Conservation (phyloP, 768 basidiomycete genomes). For the Polyporus arcularius region DNA sequence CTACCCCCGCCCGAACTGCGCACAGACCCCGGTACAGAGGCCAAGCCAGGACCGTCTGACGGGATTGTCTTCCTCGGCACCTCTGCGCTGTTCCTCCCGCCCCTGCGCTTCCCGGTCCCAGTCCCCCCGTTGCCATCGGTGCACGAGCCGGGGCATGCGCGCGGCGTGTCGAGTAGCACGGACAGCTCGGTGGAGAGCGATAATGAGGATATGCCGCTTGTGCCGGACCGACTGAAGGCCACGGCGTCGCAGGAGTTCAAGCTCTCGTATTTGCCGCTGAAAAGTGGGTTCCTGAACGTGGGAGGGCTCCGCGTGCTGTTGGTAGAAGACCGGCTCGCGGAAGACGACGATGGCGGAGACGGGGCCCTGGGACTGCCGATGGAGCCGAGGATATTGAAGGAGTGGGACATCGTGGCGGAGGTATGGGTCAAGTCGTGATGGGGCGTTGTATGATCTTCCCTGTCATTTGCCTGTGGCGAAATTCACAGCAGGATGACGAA, state of each 20-base stretch:
- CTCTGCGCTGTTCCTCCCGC: constrained; percentile 30
- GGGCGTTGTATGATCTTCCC: too few relatives aligned
- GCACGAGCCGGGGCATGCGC: constrained; percentile 10
- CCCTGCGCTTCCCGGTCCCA: constrained; percentile 23
- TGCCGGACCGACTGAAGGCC: constrained; percentile 29
- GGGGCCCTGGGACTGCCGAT: constrained; percentile 24
- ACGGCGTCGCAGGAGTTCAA: constrained; percentile 59
- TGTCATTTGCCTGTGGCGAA: too few relatives aligned
- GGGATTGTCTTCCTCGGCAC: constrained; percentile 29
- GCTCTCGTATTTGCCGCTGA: constrained; percentile 59
- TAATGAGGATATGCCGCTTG: constrained; percentile 11
- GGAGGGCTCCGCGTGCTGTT: constrained; percentile 76
- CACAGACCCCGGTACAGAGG: not conserved
- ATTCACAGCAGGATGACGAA: constrained; percentile 57
- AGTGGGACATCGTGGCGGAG: constrained; percentile 73
- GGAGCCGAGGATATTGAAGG: constrained; percentile 57
- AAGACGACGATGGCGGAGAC: constrained; percentile 31
- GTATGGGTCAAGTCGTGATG: constrained; percentile 54
- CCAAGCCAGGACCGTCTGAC: not conserved
- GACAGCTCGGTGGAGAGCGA: constrained; percentile 26
- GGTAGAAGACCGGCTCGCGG: constrained; percentile 53
- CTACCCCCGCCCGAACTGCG: constrained; percentile 26
- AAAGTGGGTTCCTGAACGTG: constrained; percentile 58
- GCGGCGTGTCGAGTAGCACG: constrained; percentile 22
- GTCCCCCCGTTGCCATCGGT: not conserved